Evolutionary conservation across 176 grass and related monocot species (phyloP), one percentile per base, ranked within the genome.

Genomic region (Phragmites australis): DNA sequence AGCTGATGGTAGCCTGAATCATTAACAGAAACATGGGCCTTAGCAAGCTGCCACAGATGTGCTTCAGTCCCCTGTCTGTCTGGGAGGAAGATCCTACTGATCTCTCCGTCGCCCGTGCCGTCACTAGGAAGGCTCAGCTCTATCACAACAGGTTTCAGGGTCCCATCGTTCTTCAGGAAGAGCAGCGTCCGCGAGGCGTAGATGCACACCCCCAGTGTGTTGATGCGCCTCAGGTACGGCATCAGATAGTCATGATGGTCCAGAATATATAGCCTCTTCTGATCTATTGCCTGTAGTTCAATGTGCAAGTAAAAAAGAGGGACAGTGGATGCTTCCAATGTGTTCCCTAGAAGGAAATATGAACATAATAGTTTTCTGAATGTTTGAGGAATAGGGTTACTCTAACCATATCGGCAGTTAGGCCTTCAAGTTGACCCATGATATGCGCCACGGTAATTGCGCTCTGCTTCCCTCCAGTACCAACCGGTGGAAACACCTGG

Each of bases 1-100:
- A 99, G 90, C 78, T 99, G 96, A 85, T 99, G 96, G 77, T 99
- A 87, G 48, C 96, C 96, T 8, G 96, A 99, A 72, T 99, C 96
- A 19, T 99, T 93, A 49, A 93, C 96, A 0, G 84, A 89, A 43
- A 95, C 96, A 22, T 94, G 93, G 30, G 96, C 81, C 78, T 95
- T 99, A 7, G 96, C 92, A 4, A 99, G 87, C 47, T 87, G 86
- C 96, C 96, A 99, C 32, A 94, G 69, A 11, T 83, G 72, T 3
- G 17, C 72, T 1, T 90, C 86, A 0, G 23, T 72, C 1, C 89
- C 89, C 3, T 76, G 55, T 46, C 22, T 93, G 2, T 82, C 86
- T 0, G 96, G 92, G 65, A 86, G 31, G 74, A 99, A 91, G 72
- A 89, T 83, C 79, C 96, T 76, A 23, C 56, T 93, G 27, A 51